These are phyloP conservation scores for Trichoderma asperelloides DNA, from an alignment of 495 filamentous ascomycete genomes.

Conservation along the genomic window DNA sequence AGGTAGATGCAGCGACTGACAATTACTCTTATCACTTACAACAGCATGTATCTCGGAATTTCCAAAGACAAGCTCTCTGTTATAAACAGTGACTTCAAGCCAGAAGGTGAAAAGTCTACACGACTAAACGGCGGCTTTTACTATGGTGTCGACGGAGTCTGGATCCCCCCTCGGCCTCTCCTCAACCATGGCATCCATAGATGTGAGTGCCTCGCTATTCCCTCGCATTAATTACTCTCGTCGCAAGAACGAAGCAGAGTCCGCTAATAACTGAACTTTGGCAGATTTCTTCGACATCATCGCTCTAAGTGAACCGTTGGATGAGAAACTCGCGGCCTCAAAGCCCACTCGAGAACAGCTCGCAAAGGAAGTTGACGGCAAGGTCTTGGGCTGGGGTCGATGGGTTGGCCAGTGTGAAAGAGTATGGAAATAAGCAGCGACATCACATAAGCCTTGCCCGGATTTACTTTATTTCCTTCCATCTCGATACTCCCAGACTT, in stretches of 20 bases:
- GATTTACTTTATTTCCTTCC: not conserved
- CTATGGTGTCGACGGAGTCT: slow-evolving; percentile 35
- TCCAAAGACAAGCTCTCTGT: slow-evolving; percentile 27
- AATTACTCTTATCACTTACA: not conserved
- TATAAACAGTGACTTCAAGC: slow-evolving; percentile 30
- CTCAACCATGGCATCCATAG: slow-evolving; percentile 40
- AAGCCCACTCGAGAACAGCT: slow-evolving; percentile 34
- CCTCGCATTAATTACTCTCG: not conserved
- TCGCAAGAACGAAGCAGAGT: not conserved
- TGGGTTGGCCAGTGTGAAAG: slow-evolving; percentile 43
- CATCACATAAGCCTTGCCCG: not conserved
- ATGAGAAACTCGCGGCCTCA: slow-evolving; percentile 23
- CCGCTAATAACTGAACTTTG: not conserved
- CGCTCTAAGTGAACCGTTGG: slow-evolving; percentile 32
- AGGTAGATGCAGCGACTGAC: not conserved
- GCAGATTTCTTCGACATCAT: slow-evolving; percentile 40
- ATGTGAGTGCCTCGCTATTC: slow-evolving; percentile 17
- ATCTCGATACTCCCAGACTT: not conserved
- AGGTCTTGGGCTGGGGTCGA: slow-evolving; percentile 42
- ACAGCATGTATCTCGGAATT: slow-evolving; percentile 38
- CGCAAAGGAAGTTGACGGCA: slow-evolving; percentile 30
- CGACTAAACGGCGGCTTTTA: slow-evolving; percentile 36
- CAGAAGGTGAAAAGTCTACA: slow-evolving; percentile 16
- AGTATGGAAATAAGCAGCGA: slow-evolving; percentile 20
- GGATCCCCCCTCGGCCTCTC: slow-evolving; percentile 32